Evolutionary conservation across 805 yeast genomes (phyloP), one percentile per base, ranked within the genome.

Genomic region (Ogataea degrootiae): DNA sequence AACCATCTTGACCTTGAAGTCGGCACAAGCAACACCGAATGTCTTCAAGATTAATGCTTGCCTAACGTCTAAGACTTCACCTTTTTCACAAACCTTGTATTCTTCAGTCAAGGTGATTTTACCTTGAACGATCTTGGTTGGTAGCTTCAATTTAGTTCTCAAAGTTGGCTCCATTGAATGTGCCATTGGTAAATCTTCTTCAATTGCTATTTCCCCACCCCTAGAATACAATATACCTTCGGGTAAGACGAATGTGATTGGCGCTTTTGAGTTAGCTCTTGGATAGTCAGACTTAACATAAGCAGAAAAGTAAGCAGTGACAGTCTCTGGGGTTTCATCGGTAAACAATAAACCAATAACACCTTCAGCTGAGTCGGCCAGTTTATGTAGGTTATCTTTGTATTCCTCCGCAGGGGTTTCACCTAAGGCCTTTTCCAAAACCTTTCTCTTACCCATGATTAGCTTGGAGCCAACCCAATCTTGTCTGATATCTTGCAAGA

Each of bases 161-260:
- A 94, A 69, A 37, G 96, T 88, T 60, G 90, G 88, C 69, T 94
- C 99, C 71, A 95, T 77, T 6, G 98, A 89, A 66, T 94, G 99
- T 12, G 95, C 85, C 87, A 94, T 83, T 58, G 97, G 96, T 19
- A 94, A 90, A 67, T 94, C 99, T 55, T 94, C 98, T 63, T 90
- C 97, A 22, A 66, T 70, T 31, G 96, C 76, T 44, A 91, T 72
- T 69, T 88, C 95, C 21, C 99, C 99, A 60, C 97, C 99, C 65
- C 97, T 84, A 19, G 98, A 87, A 67, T 89, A 91, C 8, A 94
- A 84, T 45, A 89, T 77, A 42, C 99, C 99, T 50, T 76, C 89
- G 29, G 99, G 98, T 47, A 94, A 76, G 5, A 80, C 77, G 69
- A 94, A 91, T 43, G 86, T 80, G 50, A 92, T 72, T 47, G 98